These are phyloP conservation scores for Acacia pycnantha DNA, from an alignment of 331 rosid species.

Conservation along the genomic window DNA sequence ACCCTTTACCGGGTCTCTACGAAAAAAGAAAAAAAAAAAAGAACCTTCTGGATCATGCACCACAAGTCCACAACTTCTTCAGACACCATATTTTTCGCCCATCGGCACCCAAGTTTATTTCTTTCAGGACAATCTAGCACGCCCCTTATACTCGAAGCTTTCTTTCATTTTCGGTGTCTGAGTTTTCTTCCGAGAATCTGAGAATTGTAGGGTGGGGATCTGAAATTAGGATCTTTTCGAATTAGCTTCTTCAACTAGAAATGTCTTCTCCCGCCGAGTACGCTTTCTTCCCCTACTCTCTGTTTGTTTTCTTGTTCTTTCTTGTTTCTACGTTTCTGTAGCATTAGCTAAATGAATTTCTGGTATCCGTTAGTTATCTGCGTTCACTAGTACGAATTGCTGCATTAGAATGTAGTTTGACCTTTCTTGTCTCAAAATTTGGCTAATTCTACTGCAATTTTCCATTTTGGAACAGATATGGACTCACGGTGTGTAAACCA, in stretches of 20 bases:
- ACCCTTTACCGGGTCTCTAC: background rate
- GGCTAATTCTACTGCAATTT: background rate
- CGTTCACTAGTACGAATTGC: background rate
- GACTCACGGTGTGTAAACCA: background rate
- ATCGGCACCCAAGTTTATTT: background rate
- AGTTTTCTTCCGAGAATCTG: background rate
- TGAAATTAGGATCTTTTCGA: slow-evolving; percentile 1
- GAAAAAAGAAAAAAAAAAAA: no score
- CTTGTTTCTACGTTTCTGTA: background rate
- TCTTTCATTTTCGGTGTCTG: background rate
- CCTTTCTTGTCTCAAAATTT: background rate
- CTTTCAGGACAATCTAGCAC: background rate
- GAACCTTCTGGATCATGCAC: slow-evolving; percentile 36
- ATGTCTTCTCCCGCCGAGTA: slow-evolving; percentile 99
- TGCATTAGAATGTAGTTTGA: background rate
- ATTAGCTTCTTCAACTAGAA: slow-evolving; percentile 36
- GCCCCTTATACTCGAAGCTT: background rate
- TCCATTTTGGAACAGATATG: background rate
- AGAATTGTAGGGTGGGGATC: background rate
- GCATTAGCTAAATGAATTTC: background rate
- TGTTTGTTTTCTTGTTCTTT: background rate
- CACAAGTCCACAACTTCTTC: background rate
- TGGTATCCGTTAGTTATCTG: background rate
- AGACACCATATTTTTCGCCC: background rate
- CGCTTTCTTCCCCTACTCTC: slow-evolving; percentile 19